Conservation (phyloP, 2,329 filamentous ascomycete genomes). For the Monilinia fructicola region DNA sequence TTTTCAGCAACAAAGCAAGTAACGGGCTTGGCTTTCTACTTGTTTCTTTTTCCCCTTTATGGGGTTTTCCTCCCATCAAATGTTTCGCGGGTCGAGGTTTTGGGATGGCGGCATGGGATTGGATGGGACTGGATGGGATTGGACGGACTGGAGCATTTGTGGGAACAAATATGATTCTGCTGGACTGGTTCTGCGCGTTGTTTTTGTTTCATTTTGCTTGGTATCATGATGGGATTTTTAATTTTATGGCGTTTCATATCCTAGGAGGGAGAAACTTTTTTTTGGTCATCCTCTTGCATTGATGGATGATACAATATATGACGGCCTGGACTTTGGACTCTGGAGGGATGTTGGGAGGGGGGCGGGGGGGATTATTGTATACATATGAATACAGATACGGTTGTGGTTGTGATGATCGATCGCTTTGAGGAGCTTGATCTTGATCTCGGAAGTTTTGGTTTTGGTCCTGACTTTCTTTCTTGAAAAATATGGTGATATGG, state of each 20-base stretch:
- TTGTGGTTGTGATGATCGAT: not conserved
- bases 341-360: not conserved
- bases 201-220: constrained; percentile 9
- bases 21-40: not conserved
- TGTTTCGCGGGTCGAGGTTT: constrained; percentile 15
- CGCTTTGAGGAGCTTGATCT: not conserved
- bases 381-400: not conserved
- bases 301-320: constrained; percentile 13
- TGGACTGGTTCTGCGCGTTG: constrained; percentile 14
- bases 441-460: not conserved
- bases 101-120: constrained; percentile 8
- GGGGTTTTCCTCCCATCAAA: not conserved
- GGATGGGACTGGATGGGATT: constrained; percentile 6
- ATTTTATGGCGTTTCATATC: constrained; percentile 14
- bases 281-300: constrained; percentile 5
- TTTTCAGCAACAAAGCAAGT: not conserved
- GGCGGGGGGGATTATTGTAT: not conserved
- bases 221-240: constrained; percentile 4
- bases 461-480: not conserved
- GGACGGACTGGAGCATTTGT: constrained; percentile 2
- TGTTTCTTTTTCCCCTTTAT: not conserved
- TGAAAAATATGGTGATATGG: not conserved
- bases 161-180: constrained; percentile 11
- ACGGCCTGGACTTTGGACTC: constrained; percentile 13
- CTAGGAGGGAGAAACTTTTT: not conserved